These are phyloP conservation scores for Hanseniaspora vineae DNA, from an alignment of 805 yeast genomes.

Conservation along the genomic window DNA sequence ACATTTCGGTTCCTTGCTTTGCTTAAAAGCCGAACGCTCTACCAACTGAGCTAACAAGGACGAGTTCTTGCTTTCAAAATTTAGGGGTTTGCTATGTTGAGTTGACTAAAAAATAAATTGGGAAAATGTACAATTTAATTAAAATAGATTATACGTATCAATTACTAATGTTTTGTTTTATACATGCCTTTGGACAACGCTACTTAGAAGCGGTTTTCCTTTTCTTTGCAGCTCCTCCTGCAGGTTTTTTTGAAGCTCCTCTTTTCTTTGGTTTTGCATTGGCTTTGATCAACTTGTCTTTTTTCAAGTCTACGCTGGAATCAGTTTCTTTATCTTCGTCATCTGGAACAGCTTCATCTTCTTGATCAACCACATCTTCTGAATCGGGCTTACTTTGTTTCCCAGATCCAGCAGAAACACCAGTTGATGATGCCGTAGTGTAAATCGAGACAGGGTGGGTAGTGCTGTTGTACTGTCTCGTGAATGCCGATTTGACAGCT, in stretches of 20 bases:
- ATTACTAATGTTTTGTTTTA: not conserved
- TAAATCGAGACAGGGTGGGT: slow-evolving; percentile 80
- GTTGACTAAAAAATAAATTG: too few relatives aligned
- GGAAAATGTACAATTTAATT: too few relatives aligned
- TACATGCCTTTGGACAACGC: not conserved
- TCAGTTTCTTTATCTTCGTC: slow-evolving; percentile 17
- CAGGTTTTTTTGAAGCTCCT: slow-evolving; percentile 8
- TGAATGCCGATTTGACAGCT: slow-evolving; percentile 71
- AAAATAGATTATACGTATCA: too few relatives aligned
- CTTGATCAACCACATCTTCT: slow-evolving; percentile 25
- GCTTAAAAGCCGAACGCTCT: not conserved
- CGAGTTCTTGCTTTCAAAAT: not conserved
- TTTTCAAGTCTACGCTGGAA: slow-evolving; percentile 22
- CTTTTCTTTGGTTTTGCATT: slow-evolving; percentile 15
- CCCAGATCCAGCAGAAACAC: slow-evolving; percentile 9
- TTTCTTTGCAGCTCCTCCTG: slow-evolving; percentile 11
- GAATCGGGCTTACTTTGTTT: slow-evolving; percentile 21
- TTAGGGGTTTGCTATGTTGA: too few relatives aligned
- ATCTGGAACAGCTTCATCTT: slow-evolving; percentile 18
- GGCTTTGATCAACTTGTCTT: slow-evolving; percentile 23
- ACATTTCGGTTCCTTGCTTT: slow-evolving; percentile 25
- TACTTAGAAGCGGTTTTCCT: slow-evolving; percentile 6
- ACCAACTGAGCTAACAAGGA: slow-evolving; percentile 1
- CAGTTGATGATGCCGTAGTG: slow-evolving; percentile 53
- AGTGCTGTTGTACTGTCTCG: slow-evolving; percentile 64